Evolutionary conservation across 2,329 filamentous ascomycete species (phyloP).

Genomic region (Scytalidium lignicola): DNA sequence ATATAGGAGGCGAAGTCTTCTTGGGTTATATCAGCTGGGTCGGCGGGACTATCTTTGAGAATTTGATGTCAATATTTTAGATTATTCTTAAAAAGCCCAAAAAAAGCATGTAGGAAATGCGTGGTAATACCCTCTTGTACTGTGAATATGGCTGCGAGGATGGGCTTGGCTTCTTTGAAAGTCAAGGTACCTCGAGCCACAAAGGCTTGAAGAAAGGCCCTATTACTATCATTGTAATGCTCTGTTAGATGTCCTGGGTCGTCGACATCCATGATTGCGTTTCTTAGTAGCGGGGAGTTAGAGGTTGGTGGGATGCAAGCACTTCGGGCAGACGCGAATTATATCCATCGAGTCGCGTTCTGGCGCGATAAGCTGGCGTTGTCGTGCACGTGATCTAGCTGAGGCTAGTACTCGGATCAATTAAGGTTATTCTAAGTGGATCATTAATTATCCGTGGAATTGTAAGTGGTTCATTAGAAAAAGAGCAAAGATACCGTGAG

Average conservation of each 20-base stretch:
- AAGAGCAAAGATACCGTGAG: too few species aligned
- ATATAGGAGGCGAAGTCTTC: conserved; percentile 67
- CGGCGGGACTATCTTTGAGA: conserved; percentile 37
- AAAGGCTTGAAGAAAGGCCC: conserved; percentile 87
- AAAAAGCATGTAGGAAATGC: background rate
- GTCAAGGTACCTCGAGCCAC: conserved; percentile 75
- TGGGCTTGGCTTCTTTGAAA: conserved; percentile 62
- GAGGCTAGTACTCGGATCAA: too few species aligned
- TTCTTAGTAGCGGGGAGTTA: background rate
- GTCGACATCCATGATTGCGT: conserved; percentile 7
- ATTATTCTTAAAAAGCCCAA: background rate
- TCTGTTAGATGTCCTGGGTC: conserved; percentile 5
- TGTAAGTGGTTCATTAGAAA: too few species aligned
- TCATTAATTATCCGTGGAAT: too few species aligned
- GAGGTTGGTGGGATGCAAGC: background rate
- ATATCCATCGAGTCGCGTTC: background rate
- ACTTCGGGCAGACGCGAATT: background rate
- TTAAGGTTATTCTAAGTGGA: too few species aligned
- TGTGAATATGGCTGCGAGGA: conserved; percentile 73
- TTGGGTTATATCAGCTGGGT: conserved; percentile 59
- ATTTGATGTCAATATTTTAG: background rate
- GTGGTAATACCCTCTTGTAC: conserved; percentile 27
- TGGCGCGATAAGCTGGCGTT: background rate
- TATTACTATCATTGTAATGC: conserved; percentile 55
- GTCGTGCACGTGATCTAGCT: too few species aligned